A percentile compares a stretch with the other conserved stretches of the same genome.
phyloP scores from a whole-genome alignment of 1,139 yeast species.

The Saccharomyces hybrid region DNA sequence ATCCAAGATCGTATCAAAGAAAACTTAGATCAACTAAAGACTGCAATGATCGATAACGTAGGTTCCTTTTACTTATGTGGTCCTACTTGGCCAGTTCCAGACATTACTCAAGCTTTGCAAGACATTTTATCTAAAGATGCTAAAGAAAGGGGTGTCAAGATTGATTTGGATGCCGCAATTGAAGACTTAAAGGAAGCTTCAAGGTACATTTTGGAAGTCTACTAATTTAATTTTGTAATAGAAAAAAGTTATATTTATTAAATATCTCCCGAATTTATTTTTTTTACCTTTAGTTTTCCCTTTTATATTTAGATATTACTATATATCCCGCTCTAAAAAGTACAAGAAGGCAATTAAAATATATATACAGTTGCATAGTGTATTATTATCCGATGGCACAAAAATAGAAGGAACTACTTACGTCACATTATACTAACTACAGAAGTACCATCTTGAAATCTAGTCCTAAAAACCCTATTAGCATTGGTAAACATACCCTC shows the following conservation, averaged over 20 bases:
- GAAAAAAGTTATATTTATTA: not conserved
- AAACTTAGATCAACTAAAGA: conserved; percentile 61
- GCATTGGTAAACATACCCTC: conserved; percentile 99
- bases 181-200: conserved; percentile 92
- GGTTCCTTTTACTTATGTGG: conserved; percentile 97
- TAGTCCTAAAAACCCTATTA: conserved; percentile 82
- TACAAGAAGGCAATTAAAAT: not conserved
- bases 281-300: conserved; percentile 1
- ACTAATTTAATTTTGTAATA: conserved; percentile 35
- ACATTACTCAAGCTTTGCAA: conserved; percentile 82
- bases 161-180: conserved; percentile 71
- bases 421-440: conserved; percentile 57
- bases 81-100: conserved; percentile 99
- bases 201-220: conserved; percentile 88
- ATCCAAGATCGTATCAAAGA: conserved; percentile 91
- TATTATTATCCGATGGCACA: not conserved
- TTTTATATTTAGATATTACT: not conserved
- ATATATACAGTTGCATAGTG: not conserved
- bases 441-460: conserved; percentile 95
- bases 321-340: not conserved
- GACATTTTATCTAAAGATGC: conserved; percentile 76
- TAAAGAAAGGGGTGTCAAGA: conserved; percentile 50
- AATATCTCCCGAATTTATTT: not conserved
- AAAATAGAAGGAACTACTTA: not conserved
- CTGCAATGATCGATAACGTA: conserved; percentile 65